Conservation (phyloP, 139 green algal species). For the Volvox africanus region DNA sequence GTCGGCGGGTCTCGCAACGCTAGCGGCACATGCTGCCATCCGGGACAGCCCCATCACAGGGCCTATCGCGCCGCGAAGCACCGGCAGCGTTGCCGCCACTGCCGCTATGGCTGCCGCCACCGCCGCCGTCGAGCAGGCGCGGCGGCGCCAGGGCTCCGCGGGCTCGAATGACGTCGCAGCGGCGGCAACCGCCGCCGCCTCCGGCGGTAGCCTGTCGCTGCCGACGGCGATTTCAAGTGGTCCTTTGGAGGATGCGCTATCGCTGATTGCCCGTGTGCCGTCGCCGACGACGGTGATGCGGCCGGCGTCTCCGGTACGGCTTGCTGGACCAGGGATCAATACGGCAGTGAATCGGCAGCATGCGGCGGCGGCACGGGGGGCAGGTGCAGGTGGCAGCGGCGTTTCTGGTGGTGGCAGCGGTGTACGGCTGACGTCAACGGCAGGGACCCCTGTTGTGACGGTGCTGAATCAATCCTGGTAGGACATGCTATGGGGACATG, state of each 20-base stretch:
- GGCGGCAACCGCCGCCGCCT: background rate
- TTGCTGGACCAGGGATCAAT: constrained; percentile 21
- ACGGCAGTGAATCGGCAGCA: constrained; percentile 9
- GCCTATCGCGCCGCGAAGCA: background rate
- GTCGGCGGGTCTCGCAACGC: background rate
- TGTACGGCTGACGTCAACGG: background rate
- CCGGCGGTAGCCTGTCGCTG: constrained; percentile 22
- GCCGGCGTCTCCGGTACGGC: background rate
- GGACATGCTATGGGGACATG: background rate
- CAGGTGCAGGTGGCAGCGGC: background rate
- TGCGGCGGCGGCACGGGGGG: constrained; percentile 34
- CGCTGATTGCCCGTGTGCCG: background rate
- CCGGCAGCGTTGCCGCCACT: background rate
- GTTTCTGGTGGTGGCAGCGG: background rate
- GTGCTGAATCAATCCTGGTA: background rate
- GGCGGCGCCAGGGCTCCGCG: constrained; percentile 8
- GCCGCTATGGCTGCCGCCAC: background rate
- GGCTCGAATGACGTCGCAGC: background rate
- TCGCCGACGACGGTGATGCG: constrained; percentile 10
- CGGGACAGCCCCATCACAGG: background rate
- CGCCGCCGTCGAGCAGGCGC: constrained; percentile 23
- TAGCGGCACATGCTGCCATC: constrained; percentile 18
- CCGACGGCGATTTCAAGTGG: background rate
- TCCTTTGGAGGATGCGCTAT: background rate
- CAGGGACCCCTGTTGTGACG: background rate